Base-by-base conservation (phyloP, 2,329 filamentous ascomycete species). In the Penicillium oxalicum region DNA sequence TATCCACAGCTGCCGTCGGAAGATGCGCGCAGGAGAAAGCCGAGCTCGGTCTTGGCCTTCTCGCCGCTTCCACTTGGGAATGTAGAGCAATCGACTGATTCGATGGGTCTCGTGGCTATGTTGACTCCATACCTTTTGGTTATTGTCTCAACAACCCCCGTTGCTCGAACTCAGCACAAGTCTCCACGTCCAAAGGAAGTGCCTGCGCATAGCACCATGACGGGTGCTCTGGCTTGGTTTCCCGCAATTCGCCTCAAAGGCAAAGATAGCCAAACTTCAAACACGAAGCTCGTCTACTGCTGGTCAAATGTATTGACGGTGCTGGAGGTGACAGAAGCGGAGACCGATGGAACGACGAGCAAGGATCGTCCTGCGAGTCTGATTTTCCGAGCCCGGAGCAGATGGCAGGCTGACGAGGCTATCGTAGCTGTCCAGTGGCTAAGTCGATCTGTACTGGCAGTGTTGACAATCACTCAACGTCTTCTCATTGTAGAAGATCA, bases 231-330 rank as follows among this genome's bases (percentile, higher is more conserved):
- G 43, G 90, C 93, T 32, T 98, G 93, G 93, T 98, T 98, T 64
- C 93, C 93, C 2, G 90, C 91, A 2, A 93, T 98, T 40, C 93
- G 88, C 63, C 75, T 98, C 38, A 97, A 97, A 68, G 80, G 82
- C 12, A 79, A 82, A 8, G 84, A 89, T 53, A 74, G 80, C 1
- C 77, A 80, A 40, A 82, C 80, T 0, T 83, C 82, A 4, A 86
- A 83, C 59, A 80, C 83, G 6, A 97, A 98, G 68, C 78, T 98
- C 13, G 91, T 88, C 0, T 98, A 98, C 71, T 96, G 91, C 69
- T 98, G 93, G 93, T 97, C 93, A 2, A 97, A 97, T 61, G 83
- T 97, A n/a, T 73, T 98, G 56, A 97, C 91, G 0, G 84, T 98
- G 4, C 73, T 98, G 25, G 93, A 98, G 55, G 82, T 97, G 9